Evolutionary conservation across 768 basidiomycete species (phyloP).

Genomic region (Russula sp.): DNA sequence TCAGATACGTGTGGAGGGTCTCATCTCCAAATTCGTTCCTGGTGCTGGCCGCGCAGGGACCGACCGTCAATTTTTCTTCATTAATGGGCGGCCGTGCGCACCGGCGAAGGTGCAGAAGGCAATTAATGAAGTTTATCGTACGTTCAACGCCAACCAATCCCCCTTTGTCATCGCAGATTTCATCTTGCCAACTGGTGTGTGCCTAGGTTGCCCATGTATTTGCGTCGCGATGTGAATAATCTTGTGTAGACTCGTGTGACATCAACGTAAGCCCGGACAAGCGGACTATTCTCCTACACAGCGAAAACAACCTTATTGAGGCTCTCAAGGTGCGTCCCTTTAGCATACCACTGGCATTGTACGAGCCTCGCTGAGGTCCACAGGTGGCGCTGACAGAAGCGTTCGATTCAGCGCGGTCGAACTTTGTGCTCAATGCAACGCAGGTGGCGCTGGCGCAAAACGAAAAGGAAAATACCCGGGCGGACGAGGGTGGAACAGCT

Average conservation of each 20-base stretch:
- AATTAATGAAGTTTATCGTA: slow-evolving; percentile 88
- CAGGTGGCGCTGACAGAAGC: slow-evolving; percentile 16
- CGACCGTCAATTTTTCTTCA: slow-evolving; percentile 88
- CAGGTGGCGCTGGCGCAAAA: slow-evolving; percentile 14
- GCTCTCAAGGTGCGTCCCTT: slow-evolving; percentile 59
- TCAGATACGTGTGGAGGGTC: slow-evolving; percentile 58
- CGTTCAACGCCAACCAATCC: slow-evolving; percentile 67
- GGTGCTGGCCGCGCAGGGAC: slow-evolving; percentile 70
- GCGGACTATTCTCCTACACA: slow-evolving; percentile 87
- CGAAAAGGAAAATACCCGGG: neutral
- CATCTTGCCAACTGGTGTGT: slow-evolving; percentile 68
- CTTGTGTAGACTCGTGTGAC: slow-evolving; percentile 62
- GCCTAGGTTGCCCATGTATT: neutral
- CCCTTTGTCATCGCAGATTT: slow-evolving; percentile 86
- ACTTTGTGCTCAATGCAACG: slow-evolving; percentile 21
- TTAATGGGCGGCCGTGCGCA: slow-evolving; percentile 88
- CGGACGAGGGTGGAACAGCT: neutral
- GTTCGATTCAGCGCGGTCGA: slow-evolving; percentile 20
- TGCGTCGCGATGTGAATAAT: neutral
- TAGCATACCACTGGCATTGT: neutral
- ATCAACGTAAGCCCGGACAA: slow-evolving; percentile 97
- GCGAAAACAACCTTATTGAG: slow-evolving; percentile 71
- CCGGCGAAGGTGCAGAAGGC: slow-evolving; percentile 78
- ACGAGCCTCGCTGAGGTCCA: neutral
- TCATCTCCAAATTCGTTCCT: slow-evolving; percentile 76